Conservation (phyloP, 2,329 filamentous ascomycete genomes). For the Ilyonectria mors-panacis region DNA sequence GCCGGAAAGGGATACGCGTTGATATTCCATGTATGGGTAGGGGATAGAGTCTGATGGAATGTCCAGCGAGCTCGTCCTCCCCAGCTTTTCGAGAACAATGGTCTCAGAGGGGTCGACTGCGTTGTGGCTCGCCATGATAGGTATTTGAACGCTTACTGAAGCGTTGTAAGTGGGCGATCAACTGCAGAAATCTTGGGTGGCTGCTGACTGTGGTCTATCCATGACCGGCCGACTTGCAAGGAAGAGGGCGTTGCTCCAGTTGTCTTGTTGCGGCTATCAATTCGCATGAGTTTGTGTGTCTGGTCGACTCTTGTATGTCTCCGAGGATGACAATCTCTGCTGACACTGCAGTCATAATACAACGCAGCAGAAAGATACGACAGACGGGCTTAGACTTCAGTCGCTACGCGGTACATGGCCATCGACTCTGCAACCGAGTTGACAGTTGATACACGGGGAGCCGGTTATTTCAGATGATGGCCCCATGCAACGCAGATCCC, state of each 20-base stretch:
- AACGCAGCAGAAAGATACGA: not conserved
- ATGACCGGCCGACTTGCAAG: constrained; percentile 2
- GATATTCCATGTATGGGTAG: constrained; percentile 27
- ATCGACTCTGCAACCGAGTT: constrained; percentile 7
- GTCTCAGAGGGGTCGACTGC: constrained; percentile 2
- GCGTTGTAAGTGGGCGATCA: not conserved
- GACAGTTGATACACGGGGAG: not conserved
- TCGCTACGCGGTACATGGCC: not conserved
- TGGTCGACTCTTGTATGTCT: not conserved
- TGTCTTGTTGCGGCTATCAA: not conserved
- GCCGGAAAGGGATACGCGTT: constrained; percentile 50
- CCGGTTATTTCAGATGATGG: not conserved
- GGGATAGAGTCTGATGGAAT: constrained; percentile 45
- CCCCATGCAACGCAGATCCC: not conserved
- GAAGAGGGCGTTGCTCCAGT: not conserved
- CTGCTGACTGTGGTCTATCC: not conserved
- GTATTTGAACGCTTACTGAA: not conserved
- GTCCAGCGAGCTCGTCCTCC: constrained; percentile 52
- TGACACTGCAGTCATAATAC: not conserved
- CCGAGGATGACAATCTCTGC: not conserved
- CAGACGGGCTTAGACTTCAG: not conserved
- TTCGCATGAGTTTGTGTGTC: not conserved
- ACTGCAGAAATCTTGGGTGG: not conserved
- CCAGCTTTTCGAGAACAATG: constrained; percentile 51
- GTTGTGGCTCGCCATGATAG: constrained; percentile 10